These are phyloP conservation scores for Magnusiomyces suaveolens DNA, from an alignment of 1,139 yeast genomes.

Conservation along the genomic window DNA sequence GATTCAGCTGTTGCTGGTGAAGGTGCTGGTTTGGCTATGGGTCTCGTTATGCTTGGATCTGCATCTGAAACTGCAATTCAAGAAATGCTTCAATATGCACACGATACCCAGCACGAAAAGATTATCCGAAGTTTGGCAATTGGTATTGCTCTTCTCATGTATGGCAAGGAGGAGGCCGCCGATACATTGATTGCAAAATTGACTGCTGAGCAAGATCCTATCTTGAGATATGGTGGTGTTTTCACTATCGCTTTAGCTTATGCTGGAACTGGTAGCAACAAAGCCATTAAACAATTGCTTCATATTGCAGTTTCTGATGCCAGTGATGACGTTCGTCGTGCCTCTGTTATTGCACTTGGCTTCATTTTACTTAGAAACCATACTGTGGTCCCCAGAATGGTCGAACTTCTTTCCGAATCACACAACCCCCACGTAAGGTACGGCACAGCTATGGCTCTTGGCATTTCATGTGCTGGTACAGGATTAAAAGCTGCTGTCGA, in stretches of 20 bases:
- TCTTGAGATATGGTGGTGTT: conserved; percentile 92
- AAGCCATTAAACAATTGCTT: conserved; percentile 73
- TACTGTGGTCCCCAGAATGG: conserved; percentile 90
- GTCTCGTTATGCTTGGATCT: conserved; percentile 92
- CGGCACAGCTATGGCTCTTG: conserved; percentile 95
- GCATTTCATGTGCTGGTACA: conserved; percentile 95
- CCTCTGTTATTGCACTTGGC: conserved; percentile 90
- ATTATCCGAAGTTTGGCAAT: conserved; percentile 86
- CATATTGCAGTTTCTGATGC: conserved; percentile 97
- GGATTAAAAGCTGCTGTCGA: conserved; percentile 83
- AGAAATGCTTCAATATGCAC: conserved; percentile 87
- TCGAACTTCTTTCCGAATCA: conserved; percentile 82
- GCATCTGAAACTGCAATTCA: conserved; percentile 60
- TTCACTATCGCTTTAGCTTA: conserved; percentile 90
- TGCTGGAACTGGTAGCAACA: conserved; percentile 90
- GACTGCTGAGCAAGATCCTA: conserved; percentile 66
- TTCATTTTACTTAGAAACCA: conserved; percentile 84
- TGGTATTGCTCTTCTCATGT: conserved; percentile 79
- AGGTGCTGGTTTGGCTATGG: conserved; percentile 96
- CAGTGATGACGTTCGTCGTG: conserved; percentile 92
- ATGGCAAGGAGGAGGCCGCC: conserved; percentile 78
- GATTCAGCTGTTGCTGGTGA: conserved; percentile 95
- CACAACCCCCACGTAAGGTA: conserved; percentile 98
- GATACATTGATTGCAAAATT: conserved; percentile 60
- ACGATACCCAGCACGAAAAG: conserved; percentile 93